phyloP scores from a whole-genome alignment of 2,329 filamentous ascomycete genomes.

The Aspergillus unguis region DNA sequence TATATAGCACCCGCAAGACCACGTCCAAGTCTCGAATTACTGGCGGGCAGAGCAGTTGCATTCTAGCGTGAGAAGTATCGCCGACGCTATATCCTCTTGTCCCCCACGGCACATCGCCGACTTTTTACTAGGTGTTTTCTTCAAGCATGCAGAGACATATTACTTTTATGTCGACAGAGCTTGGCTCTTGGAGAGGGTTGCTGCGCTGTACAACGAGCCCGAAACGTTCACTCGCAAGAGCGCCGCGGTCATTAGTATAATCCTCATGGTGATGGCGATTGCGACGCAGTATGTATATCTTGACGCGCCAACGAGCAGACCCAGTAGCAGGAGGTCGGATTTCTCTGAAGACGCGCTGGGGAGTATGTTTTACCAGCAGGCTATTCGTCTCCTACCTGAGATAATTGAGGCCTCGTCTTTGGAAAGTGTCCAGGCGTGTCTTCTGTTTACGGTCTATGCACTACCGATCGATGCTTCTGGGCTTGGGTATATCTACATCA shows the following conservation, averaged over 20 bases:
- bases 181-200: slow-evolving; percentile 45
- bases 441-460: slow-evolving; percentile 52
- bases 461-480: slow-evolving; percentile 52
- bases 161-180: slow-evolving; percentile 49
- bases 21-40: slow-evolving; percentile 33
- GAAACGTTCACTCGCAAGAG: slow-evolving; percentile 35
- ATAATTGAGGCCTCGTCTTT: slow-evolving; percentile 52
- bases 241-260: slow-evolving; percentile 45
- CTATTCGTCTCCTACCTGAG: slow-evolving; percentile 49
- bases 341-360: slow-evolving; percentile 49
- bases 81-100: slow-evolving; percentile 39
- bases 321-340: background rate
- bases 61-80: slow-evolving; percentile 37
- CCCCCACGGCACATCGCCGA: slow-evolving; percentile 49
- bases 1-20: slow-evolving; percentile 26
- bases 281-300: slow-evolving; percentile 53
- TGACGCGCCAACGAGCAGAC: slow-evolving; percentile 29
- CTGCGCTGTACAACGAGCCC: slow-evolving; percentile 42
- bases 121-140: slow-evolving; percentile 49
- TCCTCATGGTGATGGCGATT: slow-evolving; percentile 50
- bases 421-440: slow-evolving; percentile 53
- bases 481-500: slow-evolving; percentile 51
- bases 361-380: slow-evolving; percentile 51
- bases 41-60: slow-evolving; percentile 49
- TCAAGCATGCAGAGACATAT: slow-evolving; percentile 49